Base-by-base conservation (phyloP, 2,329 filamentous ascomycete species). In the Ascochyta clinopodiicola region DNA sequence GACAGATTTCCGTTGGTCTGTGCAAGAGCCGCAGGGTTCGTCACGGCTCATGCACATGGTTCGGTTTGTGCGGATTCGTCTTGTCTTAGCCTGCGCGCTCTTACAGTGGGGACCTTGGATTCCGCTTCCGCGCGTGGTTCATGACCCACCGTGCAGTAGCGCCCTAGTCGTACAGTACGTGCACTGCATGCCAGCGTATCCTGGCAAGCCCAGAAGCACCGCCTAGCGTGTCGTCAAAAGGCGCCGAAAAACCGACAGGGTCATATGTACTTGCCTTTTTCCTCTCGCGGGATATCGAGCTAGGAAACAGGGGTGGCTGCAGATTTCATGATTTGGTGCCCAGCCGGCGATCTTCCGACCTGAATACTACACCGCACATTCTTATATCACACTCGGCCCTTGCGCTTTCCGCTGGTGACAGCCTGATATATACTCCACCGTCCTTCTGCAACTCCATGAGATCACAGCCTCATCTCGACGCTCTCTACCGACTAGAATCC, bases 61-160 rank as follows among this genome's bases (percentile, higher is more conserved):
- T 68, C 60, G 59, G 45, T 59, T 62, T 67, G 59, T 59, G 59
- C 54, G 38, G 46, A 44, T 47, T 49, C 48, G 51, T 55, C 50
- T 42, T 48, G 48, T 37, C 50, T 51, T 54, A 57, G 55, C 55
- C 17, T 60, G 65, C 61, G 66, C 59, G 45, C 57, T 66, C 48
- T 48, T 62, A 59, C 64, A 57, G 52, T 56, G 52, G 52, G 42
- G 35, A 21, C 35, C 35, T 46, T 51, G 46, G 52, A 56, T 51
- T 62, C 67, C 66, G 65, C 62, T 72, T 72, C 69, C 68, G 68
- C 69, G 64, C 62, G 62, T 69, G 42, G 52, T 51, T 31, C 46
- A 47, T 43, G 25, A 43, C 24, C 43, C 37, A 51, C 61, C 50
- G 58, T 67, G 68, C 69, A 69, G 67, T 70, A 68, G 66, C 62